Evolutionary conservation across 306 rosid species (phyloP).

Genomic region (Sindora glabra): DNA sequence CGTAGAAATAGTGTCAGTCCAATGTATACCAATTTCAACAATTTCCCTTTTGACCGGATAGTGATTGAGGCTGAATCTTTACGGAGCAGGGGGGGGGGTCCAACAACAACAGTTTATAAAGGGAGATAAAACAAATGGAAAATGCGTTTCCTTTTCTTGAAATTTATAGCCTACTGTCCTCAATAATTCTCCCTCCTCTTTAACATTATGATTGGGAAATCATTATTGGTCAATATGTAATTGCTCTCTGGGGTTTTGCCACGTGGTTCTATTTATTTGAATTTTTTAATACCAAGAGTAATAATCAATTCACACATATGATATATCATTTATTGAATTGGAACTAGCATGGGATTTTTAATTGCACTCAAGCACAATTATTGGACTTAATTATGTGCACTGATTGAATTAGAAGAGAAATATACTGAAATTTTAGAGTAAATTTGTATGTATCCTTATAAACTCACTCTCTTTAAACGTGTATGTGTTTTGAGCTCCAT

Average conservation of each 20-base stretch:
- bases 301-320: too few relatives aligned
- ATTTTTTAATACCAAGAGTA: too few relatives aligned
- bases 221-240: slow-evolving; percentile 11
- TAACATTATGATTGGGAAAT: slow-evolving; percentile 18
- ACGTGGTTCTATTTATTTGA: slow-evolving; percentile 17
- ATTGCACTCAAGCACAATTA: too few relatives aligned
- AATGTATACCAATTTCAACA: slow-evolving; percentile 29
- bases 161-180: slow-evolving; percentile 6
- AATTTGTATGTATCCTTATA: too few relatives aligned
- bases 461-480: too few relatives aligned
- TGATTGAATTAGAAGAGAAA: too few relatives aligned
- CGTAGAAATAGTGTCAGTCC: slow-evolving; percentile 13
- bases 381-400: too few relatives aligned
- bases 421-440: too few relatives aligned
- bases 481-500: too few relatives aligned
- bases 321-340: too few relatives aligned
- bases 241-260: slow-evolving; percentile 26
- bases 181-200: background rate
- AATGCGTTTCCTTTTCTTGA: slow-evolving; percentile 4
- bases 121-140: background rate
- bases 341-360: too few relatives aligned
- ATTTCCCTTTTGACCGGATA: slow-evolving; percentile 45
- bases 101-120: background rate
- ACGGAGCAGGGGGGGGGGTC: slow-evolving; percentile 7
- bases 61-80: slow-evolving; percentile 16